Evolutionary conservation across 1,284 basidiomycete genomes (phyloP).

Genomic region (Puccinia hordei): DNA sequence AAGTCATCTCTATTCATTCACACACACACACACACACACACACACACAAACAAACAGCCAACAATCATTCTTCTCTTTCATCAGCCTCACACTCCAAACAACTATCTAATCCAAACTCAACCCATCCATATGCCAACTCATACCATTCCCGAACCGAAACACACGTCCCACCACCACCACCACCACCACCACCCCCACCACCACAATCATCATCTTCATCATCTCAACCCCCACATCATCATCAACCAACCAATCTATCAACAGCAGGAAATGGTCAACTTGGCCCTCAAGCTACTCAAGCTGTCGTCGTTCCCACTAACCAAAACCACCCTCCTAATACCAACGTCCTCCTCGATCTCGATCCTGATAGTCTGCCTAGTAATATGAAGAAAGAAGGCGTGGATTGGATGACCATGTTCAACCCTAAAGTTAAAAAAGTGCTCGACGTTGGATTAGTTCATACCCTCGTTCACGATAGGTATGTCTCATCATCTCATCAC

Average conservation of each 20-base stretch:
- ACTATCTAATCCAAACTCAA: background rate
- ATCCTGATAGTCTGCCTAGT: conserved; percentile 63
- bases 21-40: background rate
- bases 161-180: conserved; percentile 15
- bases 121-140: conserved; percentile 41
- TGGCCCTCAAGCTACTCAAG: too few relatives aligned
- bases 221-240: too few relatives aligned
- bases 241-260: too few relatives aligned
- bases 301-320: too few relatives aligned
- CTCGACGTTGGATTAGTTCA: conserved; percentile 87
- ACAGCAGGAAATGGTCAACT: too few relatives aligned
- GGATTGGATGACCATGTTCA: conserved; percentile 96
- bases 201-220: too few relatives aligned
- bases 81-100: conserved; percentile 44
- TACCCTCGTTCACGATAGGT: conserved; percentile 85
- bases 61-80: background rate
- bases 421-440: conserved; percentile 75
- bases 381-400: conserved; percentile 74
- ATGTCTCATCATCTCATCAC: background rate
- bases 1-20: background rate
- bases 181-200: background rate
- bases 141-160: conserved; percentile 35
- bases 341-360: conserved; percentile 61
- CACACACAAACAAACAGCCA: too few relatives aligned
- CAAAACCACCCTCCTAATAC: conserved; percentile 30